These are phyloP conservation scores for Brasilioporus rufonigricans DNA, from an alignment of 768 basidiomycete genomes.

Conservation along the genomic window DNA sequence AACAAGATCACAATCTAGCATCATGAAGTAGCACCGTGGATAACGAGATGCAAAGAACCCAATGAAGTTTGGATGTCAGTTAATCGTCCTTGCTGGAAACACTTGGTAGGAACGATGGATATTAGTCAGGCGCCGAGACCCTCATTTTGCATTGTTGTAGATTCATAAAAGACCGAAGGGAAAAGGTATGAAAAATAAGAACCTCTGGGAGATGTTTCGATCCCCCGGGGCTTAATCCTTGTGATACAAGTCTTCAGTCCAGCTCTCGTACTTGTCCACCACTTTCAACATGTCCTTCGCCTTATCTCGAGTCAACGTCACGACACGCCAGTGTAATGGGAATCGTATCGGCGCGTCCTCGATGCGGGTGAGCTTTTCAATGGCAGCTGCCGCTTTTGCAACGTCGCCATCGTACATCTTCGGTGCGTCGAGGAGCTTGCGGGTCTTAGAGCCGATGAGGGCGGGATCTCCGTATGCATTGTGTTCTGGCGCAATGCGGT, in stretches of 20 bases:
- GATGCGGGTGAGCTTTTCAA: neutral
- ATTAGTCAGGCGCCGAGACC: no score
- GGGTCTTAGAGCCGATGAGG: neutral
- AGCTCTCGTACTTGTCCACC: neutral
- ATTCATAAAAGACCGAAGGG: neutral
- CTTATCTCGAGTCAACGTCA: neutral
- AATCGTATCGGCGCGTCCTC: neutral
- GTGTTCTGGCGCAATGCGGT: conserved; percentile 8
- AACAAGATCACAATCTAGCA: no score
- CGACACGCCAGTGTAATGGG: neutral
- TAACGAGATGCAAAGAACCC: no score
- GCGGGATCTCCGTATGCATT: conserved; percentile 17
- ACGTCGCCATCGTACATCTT: neutral
- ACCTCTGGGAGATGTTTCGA: no score
- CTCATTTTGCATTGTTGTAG: no score
- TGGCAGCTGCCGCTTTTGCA: neutral
- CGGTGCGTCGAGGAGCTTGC: neutral
- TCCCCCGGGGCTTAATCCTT: neutral
- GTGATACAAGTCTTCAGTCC: neutral
- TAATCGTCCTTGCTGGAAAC: no score
- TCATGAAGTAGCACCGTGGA: no score
- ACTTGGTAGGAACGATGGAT: no score
- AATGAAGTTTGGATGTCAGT: no score
- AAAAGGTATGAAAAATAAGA: neutral
- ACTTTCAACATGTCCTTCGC: neutral